Evolutionary conservation across 2,329 filamentous ascomycete genomes (phyloP), one percentile per base, ranked within the genome.

Genomic region (Pseudocercospora musae): DNA sequence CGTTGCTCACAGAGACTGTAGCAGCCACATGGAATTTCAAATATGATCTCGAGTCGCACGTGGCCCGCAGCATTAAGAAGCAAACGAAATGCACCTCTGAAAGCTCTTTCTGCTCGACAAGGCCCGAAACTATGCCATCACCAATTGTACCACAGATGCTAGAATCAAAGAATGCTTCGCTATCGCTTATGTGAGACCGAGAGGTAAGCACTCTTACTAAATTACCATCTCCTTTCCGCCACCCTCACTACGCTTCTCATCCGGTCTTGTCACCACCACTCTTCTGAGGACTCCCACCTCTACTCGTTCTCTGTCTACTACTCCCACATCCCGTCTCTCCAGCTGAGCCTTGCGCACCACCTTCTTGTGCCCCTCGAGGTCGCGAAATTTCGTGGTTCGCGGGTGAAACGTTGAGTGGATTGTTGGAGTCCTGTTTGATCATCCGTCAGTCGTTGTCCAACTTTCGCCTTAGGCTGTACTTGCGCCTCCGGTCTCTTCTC

Each of bases 321-420:
- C 61, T 59, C 31, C 68, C 77, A 67, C 63, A 70, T 46, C 72
- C 78, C 37, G 68, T 69, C 65, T 74, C 65, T 10, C 64, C 66
- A 68, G 70, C 75, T 74, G 67, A 69, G 8, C 69, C 65, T 73
- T 79, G 68, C 74, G 76, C 52, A 76, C 75, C 44, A 5, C 78
- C 80, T 60, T 84, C 77, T 46, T 70, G 72, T 29, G 74, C 67
- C 21, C 75, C 76, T 46, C 81, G 79, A 63, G 79, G 78, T 67
- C 82, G 72, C 68, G 82, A 86, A 18, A 87, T 78, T 0, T 85
- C 82, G 52, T 75, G 78, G 71, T 89, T 89, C 20, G 84, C 85
- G 0, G 85, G 84, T 66, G 84, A 87, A 23, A 84, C 82, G 52
- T 88, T 80, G 48, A 89, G 69, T 5, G 85, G 83, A 67, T 84